phyloP scores from a whole-genome alignment of 306 rosid species.

The Cucurbita moschata region DNA sequence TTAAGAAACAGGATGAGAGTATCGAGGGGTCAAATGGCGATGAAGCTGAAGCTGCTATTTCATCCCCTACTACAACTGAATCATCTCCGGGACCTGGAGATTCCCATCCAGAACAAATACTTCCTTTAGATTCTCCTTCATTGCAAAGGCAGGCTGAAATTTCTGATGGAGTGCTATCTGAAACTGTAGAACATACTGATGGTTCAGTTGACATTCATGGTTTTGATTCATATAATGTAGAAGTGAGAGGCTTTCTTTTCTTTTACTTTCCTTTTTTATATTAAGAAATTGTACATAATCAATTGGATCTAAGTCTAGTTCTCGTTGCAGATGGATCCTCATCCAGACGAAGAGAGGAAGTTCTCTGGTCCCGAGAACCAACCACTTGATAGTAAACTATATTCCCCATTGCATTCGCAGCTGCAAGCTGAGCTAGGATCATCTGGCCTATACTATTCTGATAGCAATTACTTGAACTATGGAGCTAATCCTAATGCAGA shows the following conservation, averaged over 20 bases:
- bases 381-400: conserved; percentile 27
- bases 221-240: conserved; percentile 12
- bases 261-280: background rate
- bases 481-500: conserved; percentile 13
- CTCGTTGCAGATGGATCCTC: conserved; percentile 18
- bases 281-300: background rate
- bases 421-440: conserved; percentile 25
- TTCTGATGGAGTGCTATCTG: conserved; percentile 36
- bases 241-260: background rate
- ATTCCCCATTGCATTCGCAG: conserved; percentile 44
- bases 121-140: conserved; percentile 28
- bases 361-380: conserved; percentile 15
- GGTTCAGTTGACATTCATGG: conserved; percentile 16
- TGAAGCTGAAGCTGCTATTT: conserved; percentile 44
- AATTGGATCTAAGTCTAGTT: conserved; percentile 6
- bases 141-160: conserved; percentile 23
- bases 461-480: conserved; percentile 15
- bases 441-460: conserved; percentile 6
- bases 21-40: conserved; percentile 33
- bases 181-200: conserved; percentile 18
- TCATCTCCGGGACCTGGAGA: conserved; percentile 47
- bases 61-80: conserved; percentile 27
- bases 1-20: conserved; percentile 65
- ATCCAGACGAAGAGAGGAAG: conserved; percentile 13
- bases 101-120: conserved; percentile 25